phyloP scores from a whole-genome alignment of 257 asterid genomes.

The Plantago ovata region DNA sequence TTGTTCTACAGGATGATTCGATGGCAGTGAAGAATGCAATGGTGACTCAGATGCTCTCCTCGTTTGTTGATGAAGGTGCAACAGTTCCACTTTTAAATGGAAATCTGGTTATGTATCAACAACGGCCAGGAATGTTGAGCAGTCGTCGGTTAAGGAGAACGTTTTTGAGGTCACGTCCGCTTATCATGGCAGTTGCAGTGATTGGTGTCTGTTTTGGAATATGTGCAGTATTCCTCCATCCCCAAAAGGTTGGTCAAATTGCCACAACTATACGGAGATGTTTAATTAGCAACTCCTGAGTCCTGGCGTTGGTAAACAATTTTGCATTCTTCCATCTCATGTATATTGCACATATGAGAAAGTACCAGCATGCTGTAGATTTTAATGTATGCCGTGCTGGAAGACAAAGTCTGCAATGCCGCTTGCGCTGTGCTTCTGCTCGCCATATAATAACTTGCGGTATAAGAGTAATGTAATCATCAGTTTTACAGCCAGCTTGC shows the following conservation, averaged over 20 bases:
- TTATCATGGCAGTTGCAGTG: constrained; percentile 36
- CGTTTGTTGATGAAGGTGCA: constrained; percentile 25
- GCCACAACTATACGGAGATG: constrained; percentile 64
- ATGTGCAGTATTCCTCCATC: constrained; percentile 66
- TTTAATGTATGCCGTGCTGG: too few relatives aligned
- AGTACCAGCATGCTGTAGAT: too few relatives aligned
- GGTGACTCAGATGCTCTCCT: constrained; percentile 15
- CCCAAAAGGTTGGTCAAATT: constrained; percentile 42
- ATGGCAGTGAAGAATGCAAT: constrained; percentile 20
- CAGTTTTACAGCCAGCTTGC: too few relatives aligned
- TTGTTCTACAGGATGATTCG: constrained; percentile 37
- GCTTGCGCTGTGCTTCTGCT: too few relatives aligned
- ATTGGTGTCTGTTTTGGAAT: constrained; percentile 66
- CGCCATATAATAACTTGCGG: too few relatives aligned
- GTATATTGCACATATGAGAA: neutral
- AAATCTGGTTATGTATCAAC: constrained; percentile 46
- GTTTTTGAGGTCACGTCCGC: constrained; percentile 38
- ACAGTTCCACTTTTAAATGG: constrained; percentile 53
- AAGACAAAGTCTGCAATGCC: too few relatives aligned
- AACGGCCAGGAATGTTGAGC: constrained; percentile 35
- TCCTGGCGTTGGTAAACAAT: neutral
- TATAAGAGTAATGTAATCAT: too few relatives aligned
- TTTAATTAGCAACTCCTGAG: constrained; percentile 36
- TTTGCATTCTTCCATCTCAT: neutral
- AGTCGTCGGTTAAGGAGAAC: constrained; percentile 28